Evolutionary conservation across 331 rosid species (phyloP), one percentile per base, ranked within the genome.

Genomic region (Saraca asoca): DNA sequence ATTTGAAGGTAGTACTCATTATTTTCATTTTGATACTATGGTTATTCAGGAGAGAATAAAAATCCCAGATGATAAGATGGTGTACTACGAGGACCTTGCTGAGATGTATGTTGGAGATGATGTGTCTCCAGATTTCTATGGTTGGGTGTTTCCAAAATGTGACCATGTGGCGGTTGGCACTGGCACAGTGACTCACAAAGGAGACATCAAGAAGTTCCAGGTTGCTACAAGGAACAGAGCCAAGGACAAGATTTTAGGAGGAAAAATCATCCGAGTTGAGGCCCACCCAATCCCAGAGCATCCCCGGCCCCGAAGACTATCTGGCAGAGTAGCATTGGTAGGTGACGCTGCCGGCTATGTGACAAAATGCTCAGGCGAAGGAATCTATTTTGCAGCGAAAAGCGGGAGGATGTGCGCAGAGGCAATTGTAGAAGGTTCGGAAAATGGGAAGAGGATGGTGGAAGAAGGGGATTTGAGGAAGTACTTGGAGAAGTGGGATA

Each of bases 121-220:
- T 20, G 97, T 91, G 13, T 91, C 97, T 0, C 97, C 96, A 0
- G 97, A 91, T 78, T 91, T 91, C 70, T 91, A 88, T 5, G 96
- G 97, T 0, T 91, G 97, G 97, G 97, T 91, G 14, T 91, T 91
- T 76, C 97, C 97, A 0, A 91, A 91, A 67, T 88, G 91, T 50
- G 97, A 91, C 77, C 97, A 91, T 12, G 97, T 91, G 7, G 97
- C 97, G 10, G 97, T 91, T 3, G 97, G 97, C 17, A 91, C 97
- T 0, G 97, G 97, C 29, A 91, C 97, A 0, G 97, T 91, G 69
- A 91, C 97, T 13, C 95, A 88, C 88, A 91, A 91, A 62, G 96
- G 89, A 33, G 95, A 91, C 90, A 91, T 91, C 83, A 88, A 91
- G 85, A 91, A 91, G 70, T 91, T 91, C 84, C 98, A 91, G 53